Evolutionary conservation across 1,284 basidiomycete species (phyloP).

Genomic region (Amylostereum chailletii): DNA sequence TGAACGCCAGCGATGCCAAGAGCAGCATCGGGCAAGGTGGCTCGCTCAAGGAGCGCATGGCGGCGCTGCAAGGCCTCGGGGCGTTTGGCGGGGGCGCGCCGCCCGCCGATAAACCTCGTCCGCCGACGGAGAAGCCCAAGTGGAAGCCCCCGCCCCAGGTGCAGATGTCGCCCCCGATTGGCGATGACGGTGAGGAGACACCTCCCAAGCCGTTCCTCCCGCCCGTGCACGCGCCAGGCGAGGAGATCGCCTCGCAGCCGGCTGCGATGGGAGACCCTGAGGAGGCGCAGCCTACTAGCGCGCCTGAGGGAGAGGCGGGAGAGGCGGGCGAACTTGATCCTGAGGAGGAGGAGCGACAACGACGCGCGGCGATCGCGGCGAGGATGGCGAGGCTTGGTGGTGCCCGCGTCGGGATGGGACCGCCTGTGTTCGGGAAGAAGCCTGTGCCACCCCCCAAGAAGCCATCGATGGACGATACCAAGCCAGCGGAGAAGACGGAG

Average conservation of each 20-base stretch:
- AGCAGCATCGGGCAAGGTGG: constrained; percentile 67
- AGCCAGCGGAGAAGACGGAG: constrained; percentile 14
- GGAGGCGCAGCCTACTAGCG: constrained; percentile 17
- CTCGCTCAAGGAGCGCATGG: constrained; percentile 88
- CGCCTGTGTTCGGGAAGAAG: constrained; percentile 56
- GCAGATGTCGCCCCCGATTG: constrained; percentile 7
- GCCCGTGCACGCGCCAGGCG: constrained; percentile 1
- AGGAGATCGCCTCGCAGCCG: background rate
- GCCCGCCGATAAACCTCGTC: constrained; percentile 30
- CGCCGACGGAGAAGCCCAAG: constrained; percentile 69
- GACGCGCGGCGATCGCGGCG: constrained; percentile 75
- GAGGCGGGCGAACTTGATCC: constrained; percentile 44
- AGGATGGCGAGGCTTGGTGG: constrained; percentile 87
- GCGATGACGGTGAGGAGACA: constrained; percentile 13
- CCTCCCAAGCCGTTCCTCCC: constrained; percentile 9
- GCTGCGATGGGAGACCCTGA: constrained; percentile 11
- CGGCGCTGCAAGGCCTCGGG: constrained; percentile 73
- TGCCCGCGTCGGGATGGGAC: constrained; percentile 74
- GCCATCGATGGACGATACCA: constrained; percentile 16
- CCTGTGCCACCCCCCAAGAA: constrained; percentile 36
- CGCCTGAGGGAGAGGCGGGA: constrained; percentile 18
- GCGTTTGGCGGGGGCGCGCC: constrained; percentile 51
- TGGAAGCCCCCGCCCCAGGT: constrained; percentile 65
- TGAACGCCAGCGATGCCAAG: constrained; percentile 81
- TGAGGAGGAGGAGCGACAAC: constrained; percentile 73